These are phyloP conservation scores for Xylaria sp. DNA, from an alignment of 495 filamentous ascomycete genomes.

Conservation along the genomic window DNA sequence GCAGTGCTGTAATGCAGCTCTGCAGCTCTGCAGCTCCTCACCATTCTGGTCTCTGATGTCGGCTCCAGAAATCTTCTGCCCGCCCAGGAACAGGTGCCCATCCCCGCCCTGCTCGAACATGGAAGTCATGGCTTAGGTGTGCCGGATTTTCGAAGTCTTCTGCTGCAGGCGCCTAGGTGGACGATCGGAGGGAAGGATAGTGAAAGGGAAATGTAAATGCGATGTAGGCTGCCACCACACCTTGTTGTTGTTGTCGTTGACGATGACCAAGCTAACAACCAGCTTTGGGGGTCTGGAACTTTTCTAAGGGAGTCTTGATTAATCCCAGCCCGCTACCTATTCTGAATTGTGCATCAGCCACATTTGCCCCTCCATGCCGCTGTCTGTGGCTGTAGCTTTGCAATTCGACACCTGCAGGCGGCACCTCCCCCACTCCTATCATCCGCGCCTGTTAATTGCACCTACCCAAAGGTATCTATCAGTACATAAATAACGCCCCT, in stretches of 20 bases:
- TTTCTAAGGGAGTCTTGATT: slow-evolving; percentile 41
- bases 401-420: neutral
- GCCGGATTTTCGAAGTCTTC: neutral
- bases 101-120: slow-evolving; percentile 91
- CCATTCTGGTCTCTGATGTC: slow-evolving; percentile 98
- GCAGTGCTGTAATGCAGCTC: too few species aligned
- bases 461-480: too few species aligned
- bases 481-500: neutral
- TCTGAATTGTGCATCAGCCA: slow-evolving; percentile 33
- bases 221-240: slow-evolving; percentile 32
- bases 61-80: slow-evolving; percentile 90
- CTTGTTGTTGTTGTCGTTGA: slow-evolving; percentile 32
- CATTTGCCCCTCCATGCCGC: slow-evolving; percentile 28
- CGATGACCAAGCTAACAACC: slow-evolving; percentile 30
- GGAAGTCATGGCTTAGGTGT: slow-evolving; percentile 70
- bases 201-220: neutral
- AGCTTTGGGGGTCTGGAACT: slow-evolving; percentile 32
- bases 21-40: slow-evolving; percentile 54
- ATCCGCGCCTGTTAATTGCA: neutral
- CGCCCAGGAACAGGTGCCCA: slow-evolving; percentile 90
- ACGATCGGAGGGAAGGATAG: neutral
- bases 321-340: slow-evolving; percentile 28
- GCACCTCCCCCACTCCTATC: neutral
- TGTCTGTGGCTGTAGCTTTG: slow-evolving; percentile 23
- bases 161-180: slow-evolving; percentile 4